phyloP scores from a whole-genome alignment of 1,284 basidiomycete genomes.

The Porogramme epimiltina region DNA sequence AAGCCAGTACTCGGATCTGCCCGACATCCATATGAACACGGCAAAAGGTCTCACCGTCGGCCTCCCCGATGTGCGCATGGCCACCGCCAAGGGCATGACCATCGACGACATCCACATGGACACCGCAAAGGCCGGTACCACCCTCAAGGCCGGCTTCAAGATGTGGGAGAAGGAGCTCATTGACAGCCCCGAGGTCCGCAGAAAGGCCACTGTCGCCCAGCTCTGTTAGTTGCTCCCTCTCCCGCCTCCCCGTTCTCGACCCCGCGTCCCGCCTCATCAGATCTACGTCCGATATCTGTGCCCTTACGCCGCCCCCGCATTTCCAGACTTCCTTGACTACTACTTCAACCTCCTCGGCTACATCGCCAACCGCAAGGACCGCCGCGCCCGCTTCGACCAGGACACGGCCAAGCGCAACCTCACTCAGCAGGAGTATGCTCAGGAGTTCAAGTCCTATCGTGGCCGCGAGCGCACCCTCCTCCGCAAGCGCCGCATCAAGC shows the following conservation, averaged over 20 bases:
- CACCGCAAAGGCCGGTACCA: slow-evolving; percentile 57
- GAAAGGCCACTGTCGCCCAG: slow-evolving; percentile 94
- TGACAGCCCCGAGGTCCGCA: slow-evolving; percentile 82
- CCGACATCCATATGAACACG: slow-evolving; percentile 74
- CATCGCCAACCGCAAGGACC: slow-evolving; percentile 80
- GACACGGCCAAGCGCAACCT: slow-evolving; percentile 77
- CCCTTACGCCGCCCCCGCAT: background rate
- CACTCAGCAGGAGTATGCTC: slow-evolving; percentile 62
- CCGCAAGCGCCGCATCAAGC: slow-evolving; percentile 85
- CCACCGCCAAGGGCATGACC: slow-evolving; percentile 58
- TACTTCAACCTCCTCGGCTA: slow-evolving; percentile 94
- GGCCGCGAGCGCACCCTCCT: slow-evolving; percentile 90
- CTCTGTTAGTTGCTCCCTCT: slow-evolving; percentile 64
- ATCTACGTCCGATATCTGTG: background rate
- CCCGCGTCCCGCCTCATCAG: slow-evolving; percentile 3
- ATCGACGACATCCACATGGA: slow-evolving; percentile 67
- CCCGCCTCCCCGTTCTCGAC: background rate
- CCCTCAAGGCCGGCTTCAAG: slow-evolving; percentile 58
- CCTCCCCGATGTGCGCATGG: slow-evolving; percentile 65
- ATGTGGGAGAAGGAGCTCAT: slow-evolving; percentile 86
- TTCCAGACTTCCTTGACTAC: slow-evolving; percentile 89
- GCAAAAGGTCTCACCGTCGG: slow-evolving; percentile 53
- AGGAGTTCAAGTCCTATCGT: slow-evolving; percentile 89
- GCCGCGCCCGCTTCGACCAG: slow-evolving; percentile 79
- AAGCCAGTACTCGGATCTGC: slow-evolving; percentile 18